Conservation (phyloP, 176 grass and related monocot genomes). For the Lolium rigidum region DNA sequence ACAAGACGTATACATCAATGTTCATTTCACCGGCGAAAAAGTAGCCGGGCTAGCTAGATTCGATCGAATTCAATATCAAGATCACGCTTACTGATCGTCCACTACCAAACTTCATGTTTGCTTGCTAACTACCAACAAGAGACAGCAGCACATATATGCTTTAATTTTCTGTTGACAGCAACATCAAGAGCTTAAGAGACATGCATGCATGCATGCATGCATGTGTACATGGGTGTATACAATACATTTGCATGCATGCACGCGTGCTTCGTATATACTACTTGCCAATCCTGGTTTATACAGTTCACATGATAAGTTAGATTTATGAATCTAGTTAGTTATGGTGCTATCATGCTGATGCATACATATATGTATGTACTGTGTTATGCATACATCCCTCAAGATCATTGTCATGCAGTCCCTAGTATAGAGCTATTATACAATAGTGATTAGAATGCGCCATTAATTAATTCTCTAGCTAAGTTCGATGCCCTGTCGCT, state of each 20-base stretch:
- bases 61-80: slow-evolving; percentile 47
- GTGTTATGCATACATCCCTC: background rate
- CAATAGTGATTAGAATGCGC: slow-evolving; percentile 28
- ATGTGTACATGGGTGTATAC: background rate
- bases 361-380: slow-evolving; percentile 15
- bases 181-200: background rate
- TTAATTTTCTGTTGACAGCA: slow-evolving; percentile 40
- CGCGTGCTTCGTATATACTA: background rate
- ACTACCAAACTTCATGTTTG: slow-evolving; percentile 66
- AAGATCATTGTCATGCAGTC: slow-evolving; percentile 1
- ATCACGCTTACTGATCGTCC: slow-evolving; percentile 43
- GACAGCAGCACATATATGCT: slow-evolving; percentile 38
- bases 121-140: slow-evolving; percentile 66
- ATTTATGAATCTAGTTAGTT: slow-evolving; percentile 41
- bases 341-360: slow-evolving; percentile 19
- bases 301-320: background rate
- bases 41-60: slow-evolving; percentile 33
- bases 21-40: slow-evolving; percentile 37
- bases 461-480: slow-evolving; percentile 37
- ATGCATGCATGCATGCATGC: background rate
- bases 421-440: background rate
- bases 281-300: background rate
- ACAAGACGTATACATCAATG: slow-evolving; percentile 24
- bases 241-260: background rate
- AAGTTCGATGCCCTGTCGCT: slow-evolving; percentile 88